Evolutionary conservation across 2,329 filamentous ascomycete genomes (phyloP).

Genomic region (Endoconidiophora polonica): DNA sequence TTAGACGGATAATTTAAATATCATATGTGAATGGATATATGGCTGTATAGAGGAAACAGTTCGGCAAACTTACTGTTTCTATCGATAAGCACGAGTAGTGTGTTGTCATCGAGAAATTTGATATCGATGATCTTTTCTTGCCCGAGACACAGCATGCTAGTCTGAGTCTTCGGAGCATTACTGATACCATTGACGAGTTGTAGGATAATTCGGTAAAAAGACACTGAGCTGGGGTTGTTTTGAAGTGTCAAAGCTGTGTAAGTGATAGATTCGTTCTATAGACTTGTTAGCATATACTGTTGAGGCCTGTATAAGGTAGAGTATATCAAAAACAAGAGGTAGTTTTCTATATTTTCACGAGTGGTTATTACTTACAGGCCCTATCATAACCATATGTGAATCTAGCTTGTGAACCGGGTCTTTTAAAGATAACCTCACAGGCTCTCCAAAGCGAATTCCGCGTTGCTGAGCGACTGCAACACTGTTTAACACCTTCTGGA

Average conservation of each 20-base stretch:
- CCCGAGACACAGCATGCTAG: constrained; percentile 26
- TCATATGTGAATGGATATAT: not conserved
- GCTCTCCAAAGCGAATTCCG: constrained; percentile 49
- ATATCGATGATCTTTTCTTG: constrained; percentile 38
- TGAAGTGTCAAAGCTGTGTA: not conserved
- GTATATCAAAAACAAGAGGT: not conserved
- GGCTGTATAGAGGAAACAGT: not conserved
- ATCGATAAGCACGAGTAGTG: constrained; percentile 42
- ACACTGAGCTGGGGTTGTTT: not conserved
- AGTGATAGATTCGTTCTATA: constrained; percentile 4
- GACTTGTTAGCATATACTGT: constrained; percentile 22
- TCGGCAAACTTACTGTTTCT: constrained; percentile 19
- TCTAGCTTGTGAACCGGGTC: constrained; percentile 35
- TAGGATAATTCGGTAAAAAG: constrained; percentile 35
- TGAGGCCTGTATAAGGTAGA: constrained; percentile 14
- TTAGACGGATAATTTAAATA: not conserved
- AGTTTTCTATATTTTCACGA: constrained; percentile 18
- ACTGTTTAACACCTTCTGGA: constrained; percentile 44
- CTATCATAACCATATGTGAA: constrained; percentile 34
- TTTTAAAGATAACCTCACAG: constrained; percentile 29
- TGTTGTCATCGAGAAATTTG: constrained; percentile 49
- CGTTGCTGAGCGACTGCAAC: constrained; percentile 54
- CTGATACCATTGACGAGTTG: constrained; percentile 44
- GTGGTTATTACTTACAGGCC: constrained; percentile 1
- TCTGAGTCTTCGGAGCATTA: constrained; percentile 23